Evolutionary conservation across 177 flowering plant genomes (phyloP).

Genomic region (Tripterygium wilfordii): DNA sequence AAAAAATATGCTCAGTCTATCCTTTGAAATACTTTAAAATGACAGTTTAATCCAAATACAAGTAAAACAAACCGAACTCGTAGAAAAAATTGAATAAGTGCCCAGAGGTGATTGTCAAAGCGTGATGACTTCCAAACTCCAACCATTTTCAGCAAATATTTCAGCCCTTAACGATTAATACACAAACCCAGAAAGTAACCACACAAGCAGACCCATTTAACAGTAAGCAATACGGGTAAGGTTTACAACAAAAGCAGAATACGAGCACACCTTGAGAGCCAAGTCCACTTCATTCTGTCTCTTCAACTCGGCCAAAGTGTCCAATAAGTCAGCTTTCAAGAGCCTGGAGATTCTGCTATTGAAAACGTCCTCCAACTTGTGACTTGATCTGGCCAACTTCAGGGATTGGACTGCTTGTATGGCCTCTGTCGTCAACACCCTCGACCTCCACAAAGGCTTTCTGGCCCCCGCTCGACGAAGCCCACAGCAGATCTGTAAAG

Average conservation of each 20-base stretch:
- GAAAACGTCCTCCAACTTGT: conserved; percentile 45
- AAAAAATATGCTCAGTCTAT: no score
- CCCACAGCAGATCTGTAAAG: neutral
- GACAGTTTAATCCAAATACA: no score
- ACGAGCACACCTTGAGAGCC: conserved; percentile 45
- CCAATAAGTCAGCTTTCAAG: conserved; percentile 59
- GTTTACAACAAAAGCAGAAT: neutral
- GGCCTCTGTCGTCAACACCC: conserved; percentile 63
- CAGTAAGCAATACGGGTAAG: no score
- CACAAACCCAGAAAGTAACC: no score
- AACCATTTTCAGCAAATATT: no score
- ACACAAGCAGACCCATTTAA: no score
- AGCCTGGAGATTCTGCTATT: conserved; percentile 42
- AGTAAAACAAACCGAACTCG: no score
- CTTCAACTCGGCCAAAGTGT: conserved; percentile 55
- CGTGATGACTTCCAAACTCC: no score
- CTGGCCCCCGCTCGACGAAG: conserved; percentile 33
- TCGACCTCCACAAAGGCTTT: conserved; percentile 57
- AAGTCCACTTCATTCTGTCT: conserved; percentile 69
- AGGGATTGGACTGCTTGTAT: conserved; percentile 72
- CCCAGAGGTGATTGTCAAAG: no score
- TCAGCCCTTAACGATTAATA: no score
- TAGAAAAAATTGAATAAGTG: no score
- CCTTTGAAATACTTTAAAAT: no score
- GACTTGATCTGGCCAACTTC: conserved; percentile 56